phyloP scores from a whole-genome alignment of 176 grass and related monocot genomes.

The Carex littledalei region DNA sequence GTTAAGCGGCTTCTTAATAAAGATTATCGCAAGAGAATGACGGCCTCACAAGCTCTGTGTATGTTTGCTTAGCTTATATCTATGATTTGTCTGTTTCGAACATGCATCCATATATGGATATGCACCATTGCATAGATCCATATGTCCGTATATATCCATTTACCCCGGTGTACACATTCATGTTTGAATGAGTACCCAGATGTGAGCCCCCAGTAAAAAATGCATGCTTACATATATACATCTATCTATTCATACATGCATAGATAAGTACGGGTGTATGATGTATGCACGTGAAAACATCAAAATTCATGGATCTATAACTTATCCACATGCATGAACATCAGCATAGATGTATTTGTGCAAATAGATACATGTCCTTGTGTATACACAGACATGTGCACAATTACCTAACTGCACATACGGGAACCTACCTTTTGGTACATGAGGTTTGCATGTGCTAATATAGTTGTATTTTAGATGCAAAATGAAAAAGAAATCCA shows the following conservation, averaged over 20 bases:
- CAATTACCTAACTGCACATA: background rate
- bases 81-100: constrained; percentile 2
- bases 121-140: background rate
- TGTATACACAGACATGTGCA: background rate
- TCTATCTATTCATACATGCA: background rate
- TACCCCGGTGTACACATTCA: background rate
- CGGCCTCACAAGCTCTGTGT: constrained; percentile 80
- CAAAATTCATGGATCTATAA: background rate
- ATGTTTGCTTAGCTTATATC: constrained; percentile 18
- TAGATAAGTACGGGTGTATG: background rate
- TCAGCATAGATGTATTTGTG: background rate
- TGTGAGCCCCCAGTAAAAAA: background rate
- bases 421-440: background rate
- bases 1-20: constrained; percentile 76
- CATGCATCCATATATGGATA: background rate
- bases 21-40: constrained; percentile 96
- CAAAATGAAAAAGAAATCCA: background rate
- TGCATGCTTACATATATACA: background rate
- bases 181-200: background rate
- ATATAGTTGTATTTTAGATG: background rate
- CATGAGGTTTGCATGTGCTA: background rate
- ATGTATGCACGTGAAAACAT: constrained; percentile 4
- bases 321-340: background rate
- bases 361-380: background rate
- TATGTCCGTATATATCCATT: background rate